Conservation (phyloP, 306 rosid species). For the barrel medic (Medicago truncatula) region MtrunA17r5.0-ANR NC_053046.1:28879501-28880000, state of each 20-base stretch:
- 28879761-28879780: slow-evolving; percentile 32
- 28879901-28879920: neutral
- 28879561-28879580: no score
- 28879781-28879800: neutral
- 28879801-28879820: neutral
- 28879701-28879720: neutral
- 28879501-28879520: no score
- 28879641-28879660: slow-evolving; percentile 4
- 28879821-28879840: slow-evolving; percentile 8
- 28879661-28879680: neutral
- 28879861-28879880: no score
- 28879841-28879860: slow-evolving; percentile 20
- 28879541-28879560: no score
- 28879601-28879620: neutral
- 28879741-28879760: slow-evolving; percentile 41
- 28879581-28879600: no score
- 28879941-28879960: neutral
- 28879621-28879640: neutral
- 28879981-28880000: slow-evolving; percentile 14
- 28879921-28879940: neutral
- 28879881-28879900: slow-evolving; percentile 25
- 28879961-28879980: neutral
- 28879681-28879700: neutral
- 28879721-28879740: slow-evolving; percentile 23
- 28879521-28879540: no score